phyloP scores from a whole-genome alignment of 1,284 basidiomycete species.

The Leccinum cinnamomeum region DNA sequence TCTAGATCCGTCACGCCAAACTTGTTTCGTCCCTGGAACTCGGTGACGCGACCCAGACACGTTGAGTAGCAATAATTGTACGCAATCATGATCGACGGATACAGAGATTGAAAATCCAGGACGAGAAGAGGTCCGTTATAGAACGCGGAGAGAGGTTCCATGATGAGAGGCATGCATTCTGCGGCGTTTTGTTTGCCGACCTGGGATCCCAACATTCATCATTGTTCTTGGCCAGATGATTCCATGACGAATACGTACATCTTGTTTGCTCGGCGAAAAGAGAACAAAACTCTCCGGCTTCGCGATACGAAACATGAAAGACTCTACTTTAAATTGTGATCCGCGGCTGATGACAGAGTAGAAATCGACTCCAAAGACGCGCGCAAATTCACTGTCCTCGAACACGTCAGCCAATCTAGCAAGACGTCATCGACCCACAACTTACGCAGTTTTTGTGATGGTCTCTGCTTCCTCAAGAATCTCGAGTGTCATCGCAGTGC shows the following conservation, averaged over 20 bases:
- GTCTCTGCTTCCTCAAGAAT: conserved; percentile 80
- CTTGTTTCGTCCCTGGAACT: conserved; percentile 87
- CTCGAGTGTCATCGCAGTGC: conserved; percentile 68
- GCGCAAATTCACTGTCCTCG: conserved; percentile 81
- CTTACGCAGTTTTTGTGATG: conserved; percentile 86
- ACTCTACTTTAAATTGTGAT: conserved; percentile 98
- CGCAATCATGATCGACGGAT: conserved; percentile 97
- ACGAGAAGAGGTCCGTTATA: conserved; percentile 76
- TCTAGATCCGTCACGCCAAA: conserved; percentile 84
- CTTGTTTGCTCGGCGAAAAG: conserved; percentile 80
- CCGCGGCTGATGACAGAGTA: conserved; percentile 93
- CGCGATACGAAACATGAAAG: conserved; percentile 97
- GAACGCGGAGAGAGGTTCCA: conserved; percentile 92
- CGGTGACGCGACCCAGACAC: conserved; percentile 84
- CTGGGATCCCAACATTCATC: conserved; percentile 39
- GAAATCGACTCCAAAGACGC: conserved; percentile 97
- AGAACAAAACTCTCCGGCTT: conserved; percentile 94
- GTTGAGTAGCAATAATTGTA: conserved; percentile 98
- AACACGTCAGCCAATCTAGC: neutral
- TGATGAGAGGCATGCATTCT: conserved; percentile 91
- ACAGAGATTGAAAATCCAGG: conserved; percentile 94
- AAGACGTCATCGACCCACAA: conserved; percentile 5
- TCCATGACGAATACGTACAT: conserved; percentile 52
- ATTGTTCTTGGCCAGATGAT: neutral
- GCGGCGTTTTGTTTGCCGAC: conserved; percentile 97